These are phyloP conservation scores for Spergularia azorica DNA, from an alignment of 179 eudicot genomes.

Conservation along the genomic window DNA sequence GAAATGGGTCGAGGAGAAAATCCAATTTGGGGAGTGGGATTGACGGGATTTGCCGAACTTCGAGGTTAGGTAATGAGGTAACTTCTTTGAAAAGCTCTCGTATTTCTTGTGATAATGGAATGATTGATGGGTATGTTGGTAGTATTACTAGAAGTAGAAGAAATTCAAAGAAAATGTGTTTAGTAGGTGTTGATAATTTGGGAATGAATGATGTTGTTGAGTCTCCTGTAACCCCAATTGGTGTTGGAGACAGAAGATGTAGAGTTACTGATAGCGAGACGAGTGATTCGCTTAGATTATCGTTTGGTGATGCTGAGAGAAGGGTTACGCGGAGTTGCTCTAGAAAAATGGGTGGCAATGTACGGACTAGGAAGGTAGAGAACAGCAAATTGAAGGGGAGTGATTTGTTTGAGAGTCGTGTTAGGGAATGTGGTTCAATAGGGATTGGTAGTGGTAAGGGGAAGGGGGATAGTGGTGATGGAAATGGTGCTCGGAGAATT, in stretches of 20 bases:
- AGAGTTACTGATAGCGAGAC: conserved; percentile 10
- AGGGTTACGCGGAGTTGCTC: conserved; percentile 48
- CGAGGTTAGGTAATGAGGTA: conserved; percentile 36
- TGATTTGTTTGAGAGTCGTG: not conserved
- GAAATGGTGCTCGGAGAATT: not conserved
- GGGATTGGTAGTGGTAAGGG: not conserved
- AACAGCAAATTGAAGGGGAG: not conserved
- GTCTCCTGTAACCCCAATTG: conserved; percentile 25
- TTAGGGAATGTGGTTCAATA: conserved; percentile 4
- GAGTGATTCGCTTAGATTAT: not conserved
- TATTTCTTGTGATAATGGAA: not conserved
- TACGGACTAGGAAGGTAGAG: not conserved
- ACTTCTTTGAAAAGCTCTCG: conserved; percentile 8
- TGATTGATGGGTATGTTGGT: too few species aligned
- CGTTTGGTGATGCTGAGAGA: conserved; percentile 24
- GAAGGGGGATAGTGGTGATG: conserved; percentile 3
- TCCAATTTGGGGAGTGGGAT: conserved; percentile 17
- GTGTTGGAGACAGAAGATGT: conserved; percentile 17
- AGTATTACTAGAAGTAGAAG: not conserved
- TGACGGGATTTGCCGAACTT: conserved; percentile 35
- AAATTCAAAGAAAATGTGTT: not conserved
- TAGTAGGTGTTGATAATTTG: conserved; percentile 15
- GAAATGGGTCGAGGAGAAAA: conserved; percentile 32
- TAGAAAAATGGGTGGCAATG: not conserved
- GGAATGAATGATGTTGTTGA: conserved; percentile 6